Percentiles rank a stretch among this genome's conserved stretches.
Evolutionary conservation across 192 early-diverging fungal species (phyloP).

Genomic region (Coemansia furcata): DNA sequence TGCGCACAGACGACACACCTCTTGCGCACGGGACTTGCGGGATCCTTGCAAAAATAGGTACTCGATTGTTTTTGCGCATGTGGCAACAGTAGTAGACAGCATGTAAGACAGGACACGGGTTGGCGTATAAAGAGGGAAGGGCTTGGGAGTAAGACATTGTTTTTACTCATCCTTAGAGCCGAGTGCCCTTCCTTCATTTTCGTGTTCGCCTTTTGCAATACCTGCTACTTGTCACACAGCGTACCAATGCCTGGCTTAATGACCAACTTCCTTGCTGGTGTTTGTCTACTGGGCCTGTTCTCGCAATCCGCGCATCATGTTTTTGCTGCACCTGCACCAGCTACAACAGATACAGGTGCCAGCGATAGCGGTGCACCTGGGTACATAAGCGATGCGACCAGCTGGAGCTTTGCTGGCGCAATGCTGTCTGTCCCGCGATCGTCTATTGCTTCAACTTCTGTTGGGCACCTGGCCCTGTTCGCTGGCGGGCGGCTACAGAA

Average conservation of each 20-base stretch:
- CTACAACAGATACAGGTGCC: neutral
- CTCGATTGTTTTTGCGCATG: neutral
- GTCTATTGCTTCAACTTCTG: constrained; percentile 32
- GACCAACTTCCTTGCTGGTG: neutral
- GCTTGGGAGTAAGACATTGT: neutral
- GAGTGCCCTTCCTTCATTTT: neutral
- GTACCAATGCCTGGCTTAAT: neutral
- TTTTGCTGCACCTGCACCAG: neutral
- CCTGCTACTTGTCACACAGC: neutral
- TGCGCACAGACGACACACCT: neutral
- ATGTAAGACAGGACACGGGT: neutral
- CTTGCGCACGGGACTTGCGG: neutral
- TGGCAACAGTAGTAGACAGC: neutral
- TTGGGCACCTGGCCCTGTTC: constrained; percentile 43
- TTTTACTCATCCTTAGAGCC: neutral
- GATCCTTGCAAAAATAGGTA: constrained; percentile 4
- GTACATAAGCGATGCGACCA: neutral
- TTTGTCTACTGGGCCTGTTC: neutral
- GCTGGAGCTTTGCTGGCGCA: constrained; percentile 35
- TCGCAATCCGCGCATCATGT: neutral
- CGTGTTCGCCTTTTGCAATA: neutral
- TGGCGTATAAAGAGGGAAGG: neutral
- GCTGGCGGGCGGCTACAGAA: constrained; percentile 48
- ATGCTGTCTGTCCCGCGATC: constrained; percentile 44
- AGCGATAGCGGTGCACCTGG: neutral